Percentiles rank a stretch among this genome's conserved stretches.
These are phyloP conservation scores for Sclerotinia glacialis DNA, from an alignment of 2,329 filamentous ascomycete genomes.

Conservation along the genomic window DNA sequence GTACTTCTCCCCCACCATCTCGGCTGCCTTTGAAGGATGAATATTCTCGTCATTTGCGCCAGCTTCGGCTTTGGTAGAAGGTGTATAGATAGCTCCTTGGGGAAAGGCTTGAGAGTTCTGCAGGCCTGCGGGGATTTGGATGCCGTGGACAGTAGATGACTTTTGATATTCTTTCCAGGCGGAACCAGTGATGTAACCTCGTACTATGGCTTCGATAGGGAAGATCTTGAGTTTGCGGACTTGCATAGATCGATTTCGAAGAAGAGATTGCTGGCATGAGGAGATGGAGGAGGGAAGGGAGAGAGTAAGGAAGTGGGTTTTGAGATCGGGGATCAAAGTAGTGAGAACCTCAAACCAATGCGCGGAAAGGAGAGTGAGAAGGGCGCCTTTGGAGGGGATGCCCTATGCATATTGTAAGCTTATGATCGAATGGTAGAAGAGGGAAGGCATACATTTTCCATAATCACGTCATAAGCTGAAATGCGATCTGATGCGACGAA, in stretches of 20 bases:
- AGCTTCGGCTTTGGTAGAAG: conserved; percentile 64
- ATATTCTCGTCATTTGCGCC: conserved; percentile 71
- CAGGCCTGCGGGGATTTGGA: conserved; percentile 55
- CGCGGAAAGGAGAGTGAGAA: conserved; percentile 64
- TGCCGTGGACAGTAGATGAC: conserved; percentile 63
- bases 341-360: conserved; percentile 66
- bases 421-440: conserved; percentile 38
- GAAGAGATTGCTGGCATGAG: conserved; percentile 42
- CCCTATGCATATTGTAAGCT: conserved; percentile 47
- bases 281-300: conserved; percentile 52
- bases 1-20: conserved; percentile 52
- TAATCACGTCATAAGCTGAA: conserved; percentile 90
- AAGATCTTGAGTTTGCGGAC: conserved; percentile 63
- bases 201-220: conserved; percentile 68
- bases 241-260: conserved; percentile 60
- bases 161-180: conserved; percentile 68
- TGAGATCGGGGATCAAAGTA: conserved; percentile 53
- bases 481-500: conserved; percentile 88
- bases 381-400: conserved; percentile 63
- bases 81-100: conserved; percentile 62
- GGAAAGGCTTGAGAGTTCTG: conserved; percentile 61
- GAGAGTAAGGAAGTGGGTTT: conserved; percentile 62
- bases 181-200: conserved; percentile 71
- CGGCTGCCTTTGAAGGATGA: conserved; percentile 52
- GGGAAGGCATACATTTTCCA: conserved; percentile 65